Conservation (phyloP, 179 eudicot genomes). For the Sideroxylon spinosum region DNA sequence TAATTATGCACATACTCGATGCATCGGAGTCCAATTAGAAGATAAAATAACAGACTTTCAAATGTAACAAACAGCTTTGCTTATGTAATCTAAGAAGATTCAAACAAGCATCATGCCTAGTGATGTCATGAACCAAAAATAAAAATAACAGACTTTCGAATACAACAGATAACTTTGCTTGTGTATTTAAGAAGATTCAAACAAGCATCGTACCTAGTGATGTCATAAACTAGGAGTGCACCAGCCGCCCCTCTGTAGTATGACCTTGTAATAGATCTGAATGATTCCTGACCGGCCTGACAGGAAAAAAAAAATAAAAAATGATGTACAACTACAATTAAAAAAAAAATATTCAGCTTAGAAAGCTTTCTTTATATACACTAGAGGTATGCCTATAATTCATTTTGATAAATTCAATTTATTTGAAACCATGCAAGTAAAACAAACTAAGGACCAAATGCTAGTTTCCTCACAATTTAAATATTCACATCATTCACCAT, state of each 20-base stretch:
- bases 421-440: not conserved
- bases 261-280: conserved; percentile 44
- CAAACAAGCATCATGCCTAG: conserved; percentile 20
- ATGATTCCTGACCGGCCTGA: conserved; percentile 48
- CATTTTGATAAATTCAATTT: too few species aligned
- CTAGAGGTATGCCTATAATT: too few species aligned
- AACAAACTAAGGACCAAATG: not conserved
- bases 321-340: not conserved
- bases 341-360: too few species aligned
- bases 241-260: conserved; percentile 55
- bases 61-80: not conserved
- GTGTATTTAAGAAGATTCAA: not conserved
- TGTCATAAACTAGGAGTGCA: conserved; percentile 42
- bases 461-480: not conserved
- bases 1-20: too few species aligned
- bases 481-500: not conserved
- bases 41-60: not conserved
- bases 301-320: too few species aligned
- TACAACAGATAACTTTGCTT: not conserved
- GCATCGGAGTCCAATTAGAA: too few species aligned
- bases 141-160: not conserved
- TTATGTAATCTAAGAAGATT: not conserved
- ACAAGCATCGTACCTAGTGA: conserved; percentile 27
- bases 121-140: conserved; percentile 35
- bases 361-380: too few species aligned